Conservation (phyloP, 495 filamentous ascomycete species). For the Bacidia rubella region DNA sequence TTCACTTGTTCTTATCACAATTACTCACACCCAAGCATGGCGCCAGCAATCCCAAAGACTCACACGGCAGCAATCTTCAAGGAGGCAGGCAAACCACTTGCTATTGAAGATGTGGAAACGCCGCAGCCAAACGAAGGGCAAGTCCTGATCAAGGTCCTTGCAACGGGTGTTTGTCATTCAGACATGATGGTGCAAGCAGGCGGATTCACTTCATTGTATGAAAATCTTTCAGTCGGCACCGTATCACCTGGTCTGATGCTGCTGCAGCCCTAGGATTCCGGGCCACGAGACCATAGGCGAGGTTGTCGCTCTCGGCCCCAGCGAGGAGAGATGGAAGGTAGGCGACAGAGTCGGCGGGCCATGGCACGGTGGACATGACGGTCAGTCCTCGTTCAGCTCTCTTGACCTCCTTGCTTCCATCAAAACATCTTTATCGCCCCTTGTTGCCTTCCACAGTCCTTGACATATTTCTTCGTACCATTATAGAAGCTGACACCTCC, state of each 20-base stretch:
- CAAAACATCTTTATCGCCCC: background rate
- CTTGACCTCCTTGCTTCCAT: background rate
- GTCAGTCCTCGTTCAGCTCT: too few relatives aligned
- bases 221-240: background rate
- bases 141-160: conserved; percentile 44
- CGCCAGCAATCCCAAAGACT: conserved; percentile 40
- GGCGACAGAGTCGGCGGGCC: conserved; percentile 48
- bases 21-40: conserved; percentile 13
- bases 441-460: background rate
- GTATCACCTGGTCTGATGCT: background rate
- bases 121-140: conserved; percentile 52
- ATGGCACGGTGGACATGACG: conserved; percentile 39
- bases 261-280: conserved; percentile 10
- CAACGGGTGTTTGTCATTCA: conserved; percentile 55
- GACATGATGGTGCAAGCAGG: conserved; percentile 52
- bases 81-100: conserved; percentile 54
- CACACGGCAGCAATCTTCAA: conserved; percentile 60
- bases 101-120: conserved; percentile 49
- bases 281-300: conserved; percentile 50
- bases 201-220: conserved; percentile 11
- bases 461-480: too few relatives aligned
- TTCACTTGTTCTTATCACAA: background rate
- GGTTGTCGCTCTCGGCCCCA: conserved; percentile 45
- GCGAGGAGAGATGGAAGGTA: conserved; percentile 39
- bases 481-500: too few relatives aligned